A percentile compares a stretch with the other conserved stretches of the same genome.
Evolutionary conservation across 495 filamentous ascomycete genomes (phyloP).

Genomic region (Neurospora discreta): DNA sequence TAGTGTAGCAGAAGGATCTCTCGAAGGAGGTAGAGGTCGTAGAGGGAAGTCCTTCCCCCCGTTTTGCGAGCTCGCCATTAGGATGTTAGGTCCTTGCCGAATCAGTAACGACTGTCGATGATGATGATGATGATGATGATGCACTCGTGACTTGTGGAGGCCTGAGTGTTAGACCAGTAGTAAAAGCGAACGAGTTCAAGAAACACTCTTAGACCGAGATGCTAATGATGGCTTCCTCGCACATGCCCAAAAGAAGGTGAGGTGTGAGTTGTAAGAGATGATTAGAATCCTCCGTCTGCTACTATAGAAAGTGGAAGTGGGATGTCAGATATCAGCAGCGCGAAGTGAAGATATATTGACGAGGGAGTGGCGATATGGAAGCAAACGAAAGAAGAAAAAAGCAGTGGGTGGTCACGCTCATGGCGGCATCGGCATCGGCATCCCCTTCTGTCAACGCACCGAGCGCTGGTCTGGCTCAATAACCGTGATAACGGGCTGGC

Average conservation of each 20-base stretch:
- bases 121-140: background rate
- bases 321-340: background rate
- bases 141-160: background rate
- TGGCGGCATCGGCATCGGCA: background rate
- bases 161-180: background rate
- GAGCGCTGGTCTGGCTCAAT: background rate
- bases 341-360: background rate
- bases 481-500: background rate
- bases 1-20: background rate
- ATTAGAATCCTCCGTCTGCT: background rate
- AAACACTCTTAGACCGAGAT: background rate
- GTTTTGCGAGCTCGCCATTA: background rate
- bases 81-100: background rate
- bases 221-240: background rate
- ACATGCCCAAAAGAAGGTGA: background rate
- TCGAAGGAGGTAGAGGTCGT: background rate
- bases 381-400: background rate
- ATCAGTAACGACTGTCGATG: background rate
- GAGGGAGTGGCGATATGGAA: background rate
- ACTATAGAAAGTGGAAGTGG: background rate
- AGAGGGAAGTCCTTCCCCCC: slow-evolving; percentile 4
- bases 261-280: background rate
- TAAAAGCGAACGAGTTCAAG: background rate
- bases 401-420: background rate
- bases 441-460: background rate